phyloP scores from a whole-genome alignment of 306 rosid species.

The Clitoria ternatea region DNA sequence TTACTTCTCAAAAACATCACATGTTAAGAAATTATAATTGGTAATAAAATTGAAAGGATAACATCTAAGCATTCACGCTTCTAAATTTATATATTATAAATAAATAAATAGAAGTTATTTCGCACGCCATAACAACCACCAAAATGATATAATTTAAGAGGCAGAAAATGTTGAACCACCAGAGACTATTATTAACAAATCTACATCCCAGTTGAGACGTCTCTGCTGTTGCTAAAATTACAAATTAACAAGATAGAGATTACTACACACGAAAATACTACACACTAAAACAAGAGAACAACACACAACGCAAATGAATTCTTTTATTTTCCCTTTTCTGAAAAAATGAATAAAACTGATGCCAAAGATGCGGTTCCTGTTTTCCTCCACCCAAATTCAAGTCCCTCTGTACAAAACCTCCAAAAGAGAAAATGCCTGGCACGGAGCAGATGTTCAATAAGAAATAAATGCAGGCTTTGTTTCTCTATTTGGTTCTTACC shows the following conservation, averaged over 20 bases:
- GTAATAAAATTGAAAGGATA: too few relatives aligned
- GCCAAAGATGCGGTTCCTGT: constrained; percentile 23
- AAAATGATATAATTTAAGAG: not conserved
- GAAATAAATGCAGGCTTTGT: not conserved
- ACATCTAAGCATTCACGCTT: too few relatives aligned
- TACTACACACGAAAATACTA: constrained; percentile 17
- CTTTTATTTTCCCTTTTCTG: not conserved
- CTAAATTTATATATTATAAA: too few relatives aligned
- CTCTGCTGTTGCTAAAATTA: constrained; percentile 25
- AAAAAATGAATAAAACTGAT: not conserved
- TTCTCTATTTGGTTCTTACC: not conserved
- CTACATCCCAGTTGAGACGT: constrained; percentile 22
- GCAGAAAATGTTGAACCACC: not conserved
- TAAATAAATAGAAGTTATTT: too few relatives aligned
- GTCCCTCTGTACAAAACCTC: constrained; percentile 22
- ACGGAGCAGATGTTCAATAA: constrained; percentile 2
- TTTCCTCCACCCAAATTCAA: constrained; percentile 21
- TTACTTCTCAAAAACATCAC: too few relatives aligned
- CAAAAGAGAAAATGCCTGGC: constrained; percentile 13
- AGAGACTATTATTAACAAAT: constrained; percentile 12
- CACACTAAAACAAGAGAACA: constrained; percentile 3
- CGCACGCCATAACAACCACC: not conserved
- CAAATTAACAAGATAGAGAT: constrained; percentile 26
- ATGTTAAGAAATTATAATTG: too few relatives aligned
- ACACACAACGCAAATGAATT: constrained; percentile 2